Percentiles rank a stretch among this genome's conserved stretches.
These are phyloP conservation scores for Colletotrichum godetiae DNA, from an alignment of 2,329 filamentous ascomycete genomes.

Conservation along the genomic window DNA sequence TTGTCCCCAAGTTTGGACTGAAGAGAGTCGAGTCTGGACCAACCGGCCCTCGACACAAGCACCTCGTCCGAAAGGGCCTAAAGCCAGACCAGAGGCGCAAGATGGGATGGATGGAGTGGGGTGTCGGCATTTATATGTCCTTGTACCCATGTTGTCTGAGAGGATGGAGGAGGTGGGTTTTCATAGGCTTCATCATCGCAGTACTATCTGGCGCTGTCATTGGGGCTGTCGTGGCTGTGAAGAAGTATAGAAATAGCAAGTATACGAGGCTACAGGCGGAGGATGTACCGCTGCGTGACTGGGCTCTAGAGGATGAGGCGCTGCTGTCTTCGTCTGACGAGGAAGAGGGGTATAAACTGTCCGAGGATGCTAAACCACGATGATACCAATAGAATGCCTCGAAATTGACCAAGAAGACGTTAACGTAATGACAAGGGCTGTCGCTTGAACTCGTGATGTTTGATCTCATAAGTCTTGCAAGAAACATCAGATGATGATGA, in stretches of 20 bases:
- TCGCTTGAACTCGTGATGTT: too few species aligned
- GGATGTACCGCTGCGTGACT: constrained; percentile 51
- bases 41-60: constrained; percentile 45
- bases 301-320: constrained; percentile 15
- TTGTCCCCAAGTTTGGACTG: constrained; percentile 44
- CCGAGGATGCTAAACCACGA: not conserved
- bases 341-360: not conserved
- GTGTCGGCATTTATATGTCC: constrained; percentile 41
- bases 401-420: too few species aligned
- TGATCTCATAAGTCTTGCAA: too few species aligned
- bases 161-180: constrained; percentile 48
- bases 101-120: constrained; percentile 44
- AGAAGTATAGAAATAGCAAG: constrained; percentile 24
- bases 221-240: constrained; percentile 15
- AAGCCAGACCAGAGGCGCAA: constrained; percentile 41
- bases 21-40: constrained; percentile 47
- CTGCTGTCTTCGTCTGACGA: constrained; percentile 24
- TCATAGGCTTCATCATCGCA: constrained; percentile 34
- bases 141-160: constrained; percentile 48
- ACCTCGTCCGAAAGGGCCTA: constrained; percentile 46
- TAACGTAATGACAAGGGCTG: too few species aligned
- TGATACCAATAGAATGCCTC: too few species aligned
- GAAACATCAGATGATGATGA: too few species aligned
- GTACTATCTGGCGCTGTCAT: constrained; percentile 15
- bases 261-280: constrained; percentile 40